phyloP scores from a whole-genome alignment of 768 basidiomycete species.

The Collybiopsis luxurians region DNA sequence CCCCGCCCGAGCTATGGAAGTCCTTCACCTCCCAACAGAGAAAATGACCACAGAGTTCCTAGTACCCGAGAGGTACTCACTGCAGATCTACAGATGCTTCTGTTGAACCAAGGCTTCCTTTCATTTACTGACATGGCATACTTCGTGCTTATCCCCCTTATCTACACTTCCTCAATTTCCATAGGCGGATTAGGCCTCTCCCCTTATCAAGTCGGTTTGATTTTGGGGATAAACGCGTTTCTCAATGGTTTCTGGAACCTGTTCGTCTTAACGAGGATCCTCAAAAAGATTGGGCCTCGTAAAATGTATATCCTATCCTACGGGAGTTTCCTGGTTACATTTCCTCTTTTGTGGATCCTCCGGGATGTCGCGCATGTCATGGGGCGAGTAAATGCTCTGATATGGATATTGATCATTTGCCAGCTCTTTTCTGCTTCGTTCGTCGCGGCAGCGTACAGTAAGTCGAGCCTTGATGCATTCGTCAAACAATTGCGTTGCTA shows the following conservation, averaged over 20 bases:
- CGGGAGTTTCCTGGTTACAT: conserved; percentile 18
- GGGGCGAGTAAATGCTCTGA: conserved; percentile 29
- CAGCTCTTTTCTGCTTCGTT: conserved; percentile 28
- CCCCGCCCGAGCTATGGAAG: not conserved
- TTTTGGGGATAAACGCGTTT: conserved; percentile 45
- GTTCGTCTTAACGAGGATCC: conserved; percentile 46
- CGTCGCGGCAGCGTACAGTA: conserved; percentile 35
- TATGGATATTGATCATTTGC: conserved; percentile 27
- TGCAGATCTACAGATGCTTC: conserved; percentile 22
- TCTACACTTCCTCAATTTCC: conserved; percentile 44
- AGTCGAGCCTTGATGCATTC: conserved; percentile 11
- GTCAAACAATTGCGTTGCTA: not conserved
- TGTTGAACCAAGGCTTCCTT: conserved; percentile 23
- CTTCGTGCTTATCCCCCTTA: conserved; percentile 24
- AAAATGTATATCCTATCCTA: conserved; percentile 42
- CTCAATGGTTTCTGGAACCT: conserved; percentile 54
- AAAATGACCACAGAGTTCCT: conserved; percentile 6
- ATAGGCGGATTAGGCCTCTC: conserved; percentile 52
- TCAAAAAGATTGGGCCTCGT: conserved; percentile 54
- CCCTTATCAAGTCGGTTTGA: conserved; percentile 47
- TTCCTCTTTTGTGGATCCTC: conserved; percentile 12
- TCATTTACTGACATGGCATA: conserved; percentile 27
- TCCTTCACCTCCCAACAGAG: not conserved
- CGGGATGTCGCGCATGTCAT: conserved; percentile 26
- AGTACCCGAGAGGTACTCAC: conserved; percentile 20